Evolutionary conservation across 768 basidiomycete genomes (phyloP).

Genomic region (Tylopilus intermedius): DNA sequence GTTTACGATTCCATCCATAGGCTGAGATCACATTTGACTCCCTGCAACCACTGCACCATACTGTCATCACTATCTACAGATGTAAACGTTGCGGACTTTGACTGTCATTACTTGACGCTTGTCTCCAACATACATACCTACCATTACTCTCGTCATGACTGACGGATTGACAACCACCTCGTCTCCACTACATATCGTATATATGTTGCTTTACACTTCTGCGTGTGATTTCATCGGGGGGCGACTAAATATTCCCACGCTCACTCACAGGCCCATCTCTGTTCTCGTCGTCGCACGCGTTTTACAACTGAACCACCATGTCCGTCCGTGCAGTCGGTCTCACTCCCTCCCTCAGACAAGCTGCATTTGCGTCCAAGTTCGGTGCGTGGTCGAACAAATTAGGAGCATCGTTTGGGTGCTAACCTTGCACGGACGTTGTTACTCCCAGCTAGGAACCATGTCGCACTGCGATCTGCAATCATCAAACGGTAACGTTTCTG

Average conservation of each 20-base stretch:
- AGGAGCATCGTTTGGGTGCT: not conserved
- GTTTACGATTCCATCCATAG: constrained; percentile 3
- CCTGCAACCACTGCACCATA: not conserved
- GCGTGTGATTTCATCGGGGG: constrained; percentile 12
- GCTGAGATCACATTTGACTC: not conserved
- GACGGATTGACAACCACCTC: no score
- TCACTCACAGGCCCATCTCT: not conserved
- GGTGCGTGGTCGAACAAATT: constrained; percentile 17
- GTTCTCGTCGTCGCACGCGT: not conserved
- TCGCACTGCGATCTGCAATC: constrained; percentile 27
- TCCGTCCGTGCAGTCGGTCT: constrained; percentile 53
- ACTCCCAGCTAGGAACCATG: constrained; percentile 39
- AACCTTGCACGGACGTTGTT: not conserved
- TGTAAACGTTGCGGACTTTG: constrained; percentile 13
- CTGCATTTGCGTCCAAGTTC: constrained; percentile 35
- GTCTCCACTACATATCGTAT: constrained; percentile 7
- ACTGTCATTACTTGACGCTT: constrained; percentile 6
- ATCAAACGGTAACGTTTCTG: constrained; percentile 36
- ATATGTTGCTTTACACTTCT: not conserved
- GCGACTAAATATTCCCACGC: not conserved
- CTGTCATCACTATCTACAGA: constrained; percentile 15
- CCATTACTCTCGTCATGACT: no score
- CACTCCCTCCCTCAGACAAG: constrained; percentile 50
- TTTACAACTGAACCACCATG: constrained; percentile 29
- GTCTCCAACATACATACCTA: constrained; percentile 18